These are phyloP conservation scores for Dicorynia guianensis DNA, from an alignment of 306 rosid species.

Conservation along the genomic window DNA sequence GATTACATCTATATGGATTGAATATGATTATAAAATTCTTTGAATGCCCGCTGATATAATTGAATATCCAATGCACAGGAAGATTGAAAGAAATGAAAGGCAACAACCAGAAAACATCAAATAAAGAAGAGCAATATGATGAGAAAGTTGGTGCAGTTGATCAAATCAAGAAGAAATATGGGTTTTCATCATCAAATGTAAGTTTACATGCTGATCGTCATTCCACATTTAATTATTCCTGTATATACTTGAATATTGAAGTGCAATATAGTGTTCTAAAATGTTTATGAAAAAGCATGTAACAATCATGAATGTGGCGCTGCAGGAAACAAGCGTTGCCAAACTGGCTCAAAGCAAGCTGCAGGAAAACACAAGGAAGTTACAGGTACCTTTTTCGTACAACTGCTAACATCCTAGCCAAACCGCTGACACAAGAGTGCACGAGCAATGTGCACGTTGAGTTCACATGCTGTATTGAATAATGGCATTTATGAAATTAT, in stretches of 20 bases:
- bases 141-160: conserved; percentile 63
- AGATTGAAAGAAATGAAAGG: conserved; percentile 74
- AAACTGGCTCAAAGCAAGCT: conserved; percentile 73
- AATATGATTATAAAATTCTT: conserved; percentile 17
- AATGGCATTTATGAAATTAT: too few relatives aligned
- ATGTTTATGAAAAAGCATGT: conserved; percentile 15
- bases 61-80: conserved; percentile 58
- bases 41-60: conserved; percentile 25
- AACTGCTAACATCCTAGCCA: too few relatives aligned
- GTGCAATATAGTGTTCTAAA: not conserved
- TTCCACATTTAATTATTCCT: conserved; percentile 2
- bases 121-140: conserved; percentile 65
- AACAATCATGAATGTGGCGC: conserved; percentile 30
- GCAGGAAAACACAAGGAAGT: conserved; percentile 64
- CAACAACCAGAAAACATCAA: conserved; percentile 59
- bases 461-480: too few relatives aligned
- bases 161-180: conserved; percentile 84
- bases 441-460: too few relatives aligned
- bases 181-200: conserved; percentile 68
- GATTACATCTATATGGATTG: not conserved
- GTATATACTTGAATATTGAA: not conserved
- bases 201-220: conserved; percentile 31
- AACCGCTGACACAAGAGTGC: too few relatives aligned
- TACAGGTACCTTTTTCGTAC: conserved; percentile 55
- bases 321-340: conserved; percentile 71